phyloP scores from a whole-genome alignment of 2,329 filamentous ascomycete genomes.

The Pseudogymnoascus sp. region DNA sequence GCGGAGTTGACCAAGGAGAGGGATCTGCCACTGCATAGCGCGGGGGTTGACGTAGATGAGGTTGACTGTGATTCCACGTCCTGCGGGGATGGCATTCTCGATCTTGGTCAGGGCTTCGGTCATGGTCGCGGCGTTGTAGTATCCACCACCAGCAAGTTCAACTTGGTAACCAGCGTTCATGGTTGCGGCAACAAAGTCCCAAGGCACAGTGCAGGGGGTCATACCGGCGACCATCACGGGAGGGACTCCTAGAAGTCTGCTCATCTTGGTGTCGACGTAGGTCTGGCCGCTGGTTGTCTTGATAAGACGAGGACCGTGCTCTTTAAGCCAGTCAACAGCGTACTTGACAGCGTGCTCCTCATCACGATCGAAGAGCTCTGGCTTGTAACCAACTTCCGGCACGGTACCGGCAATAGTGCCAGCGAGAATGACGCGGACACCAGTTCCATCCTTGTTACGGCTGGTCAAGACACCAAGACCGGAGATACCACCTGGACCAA shows the following conservation, averaged over 20 bases:
- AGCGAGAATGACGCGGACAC: conserved; percentile 90
- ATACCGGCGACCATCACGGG: conserved; percentile 90
- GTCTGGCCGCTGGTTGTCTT: conserved; percentile 85
- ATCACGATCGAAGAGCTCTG: conserved; percentile 93
- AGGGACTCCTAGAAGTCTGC: conserved; percentile 73
- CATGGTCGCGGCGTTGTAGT: conserved; percentile 78
- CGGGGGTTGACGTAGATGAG: conserved; percentile 86
- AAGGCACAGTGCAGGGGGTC: conserved; percentile 83
- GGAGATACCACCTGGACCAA: conserved; percentile 93
- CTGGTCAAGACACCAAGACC: conserved; percentile 93
- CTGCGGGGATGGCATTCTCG: conserved; percentile 74
- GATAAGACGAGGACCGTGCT: conserved; percentile 86
- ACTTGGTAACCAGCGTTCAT: conserved; percentile 96
- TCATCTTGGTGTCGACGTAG: conserved; percentile 96
- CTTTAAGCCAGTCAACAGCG: conserved; percentile 95
- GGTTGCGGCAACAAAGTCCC: conserved; percentile 85
- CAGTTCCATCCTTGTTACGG: conserved; percentile 97
- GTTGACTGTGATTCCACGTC: conserved; percentile 83
- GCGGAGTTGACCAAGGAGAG: conserved; percentile 70
- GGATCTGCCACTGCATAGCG: conserved; percentile 90
- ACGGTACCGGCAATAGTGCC: conserved; percentile 89
- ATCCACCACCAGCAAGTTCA: conserved; percentile 83
- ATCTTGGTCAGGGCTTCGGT: conserved; percentile 78
- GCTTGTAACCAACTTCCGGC: conserved; percentile 91
- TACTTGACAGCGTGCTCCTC: conserved; percentile 92